phyloP scores from a whole-genome alignment of 305 asterid genomes.

The Fraxinus albicans region DNA sequence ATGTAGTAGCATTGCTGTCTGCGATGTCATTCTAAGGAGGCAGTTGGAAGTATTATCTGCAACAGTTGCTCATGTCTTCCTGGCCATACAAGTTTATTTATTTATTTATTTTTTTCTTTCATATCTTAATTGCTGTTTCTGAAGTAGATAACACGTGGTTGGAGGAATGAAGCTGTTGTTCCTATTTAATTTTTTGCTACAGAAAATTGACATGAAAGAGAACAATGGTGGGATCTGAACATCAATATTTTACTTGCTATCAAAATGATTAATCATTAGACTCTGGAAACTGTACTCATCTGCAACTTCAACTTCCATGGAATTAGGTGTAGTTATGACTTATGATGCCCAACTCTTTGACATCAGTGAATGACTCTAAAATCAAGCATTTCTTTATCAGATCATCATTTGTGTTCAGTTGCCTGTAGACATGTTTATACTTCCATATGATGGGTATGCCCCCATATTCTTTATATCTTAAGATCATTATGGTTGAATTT shows the following conservation, averaged over 20 bases:
- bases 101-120: background rate
- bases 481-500: conserved; percentile 18
- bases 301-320: conserved; percentile 2
- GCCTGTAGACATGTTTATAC: background rate
- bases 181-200: background rate
- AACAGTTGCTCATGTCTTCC: background rate
- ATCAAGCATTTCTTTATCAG: background rate
- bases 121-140: background rate
- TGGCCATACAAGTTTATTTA: background rate
- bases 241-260: background rate
- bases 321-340: background rate
- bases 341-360: background rate
- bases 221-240: background rate
- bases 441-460: background rate
- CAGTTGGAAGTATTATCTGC: background rate
- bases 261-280: background rate
- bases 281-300: background rate
- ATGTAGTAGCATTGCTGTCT: background rate
- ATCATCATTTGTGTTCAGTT: background rate
- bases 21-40: background rate
- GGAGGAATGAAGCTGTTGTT: background rate
- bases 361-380: background rate
- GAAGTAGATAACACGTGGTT: background rate
- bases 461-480: background rate
- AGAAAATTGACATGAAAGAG: conserved; percentile 7